Evolutionary conservation across 306 rosid species (phyloP).

Genomic region (Pachyrhizus erosus): DNA sequence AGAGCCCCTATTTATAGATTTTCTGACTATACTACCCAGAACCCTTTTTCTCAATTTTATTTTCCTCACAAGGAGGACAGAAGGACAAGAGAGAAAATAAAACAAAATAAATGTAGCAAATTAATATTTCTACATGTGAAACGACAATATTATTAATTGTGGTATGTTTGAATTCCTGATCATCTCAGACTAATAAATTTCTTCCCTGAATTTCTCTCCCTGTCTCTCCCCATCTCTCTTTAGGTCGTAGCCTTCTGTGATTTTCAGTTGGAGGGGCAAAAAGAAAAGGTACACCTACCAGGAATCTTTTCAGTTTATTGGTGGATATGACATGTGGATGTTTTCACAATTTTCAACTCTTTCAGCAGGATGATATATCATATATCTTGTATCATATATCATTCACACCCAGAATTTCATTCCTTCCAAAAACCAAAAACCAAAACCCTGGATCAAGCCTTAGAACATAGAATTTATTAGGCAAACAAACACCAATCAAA

Average conservation of each 20-base stretch:
- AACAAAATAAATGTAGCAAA: background rate
- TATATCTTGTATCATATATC: too few relatives aligned
- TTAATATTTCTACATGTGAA: background rate
- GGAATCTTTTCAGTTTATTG: slow-evolving; percentile 34
- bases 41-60: slow-evolving; percentile 28
- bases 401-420: slow-evolving; percentile 25
- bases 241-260: slow-evolving; percentile 29
- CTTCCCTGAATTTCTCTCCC: slow-evolving; percentile 23
- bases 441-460: slow-evolving; percentile 39
- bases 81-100: background rate
- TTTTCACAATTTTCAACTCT: slow-evolving; percentile 37
- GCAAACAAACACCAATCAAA: slow-evolving; percentile 37
- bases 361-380: slow-evolving; percentile 7
- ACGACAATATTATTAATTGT: background rate
- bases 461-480: slow-evolving; percentile 16
- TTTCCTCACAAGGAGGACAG: background rate
- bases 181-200: background rate
- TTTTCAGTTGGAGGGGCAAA: background rate
- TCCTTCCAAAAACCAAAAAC: background rate
- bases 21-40: slow-evolving; percentile 30
- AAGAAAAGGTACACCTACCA: slow-evolving; percentile 28
- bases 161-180: slow-evolving; percentile 27
- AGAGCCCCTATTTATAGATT: slow-evolving; percentile 12
- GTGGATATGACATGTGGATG: slow-evolving; percentile 10
- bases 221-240: slow-evolving; percentile 31